phyloP scores from a whole-genome alignment of 2,329 filamentous ascomycete genomes.

The Cercospora canescens region DNA sequence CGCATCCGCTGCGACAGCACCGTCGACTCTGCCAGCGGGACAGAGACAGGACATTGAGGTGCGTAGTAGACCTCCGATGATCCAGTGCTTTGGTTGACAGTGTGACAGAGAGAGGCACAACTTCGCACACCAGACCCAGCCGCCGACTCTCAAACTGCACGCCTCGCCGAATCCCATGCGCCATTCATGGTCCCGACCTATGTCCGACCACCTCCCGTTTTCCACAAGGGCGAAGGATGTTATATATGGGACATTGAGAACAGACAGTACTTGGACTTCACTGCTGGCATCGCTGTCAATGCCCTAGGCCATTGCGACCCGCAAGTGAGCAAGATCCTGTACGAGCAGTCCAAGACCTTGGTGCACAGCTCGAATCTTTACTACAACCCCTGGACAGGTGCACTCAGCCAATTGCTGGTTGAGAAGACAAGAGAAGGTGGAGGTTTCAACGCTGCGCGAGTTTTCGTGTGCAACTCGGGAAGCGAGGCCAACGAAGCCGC shows the following conservation, averaged over 20 bases:
- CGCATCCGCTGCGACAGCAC: constrained; percentile 41
- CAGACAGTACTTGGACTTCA: constrained; percentile 88
- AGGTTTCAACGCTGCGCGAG: constrained; percentile 75
- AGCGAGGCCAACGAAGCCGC: constrained; percentile 97
- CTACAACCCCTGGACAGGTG: constrained; percentile 93
- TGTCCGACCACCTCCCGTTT: constrained; percentile 83
- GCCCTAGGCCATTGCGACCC: constrained; percentile 86
- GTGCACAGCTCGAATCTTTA: constrained; percentile 95
- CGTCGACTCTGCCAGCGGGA: constrained; percentile 44
- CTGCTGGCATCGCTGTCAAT: constrained; percentile 93
- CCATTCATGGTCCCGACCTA: constrained; percentile 97
- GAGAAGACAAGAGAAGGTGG: constrained; percentile 77
- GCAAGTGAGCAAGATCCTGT: constrained; percentile 71
- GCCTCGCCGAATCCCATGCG: constrained; percentile 71
- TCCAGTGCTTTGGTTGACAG: constrained; percentile 12
- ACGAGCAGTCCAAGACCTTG: constrained; percentile 67
- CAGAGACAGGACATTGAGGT: constrained; percentile 36
- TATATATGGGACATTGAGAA: constrained; percentile 91
- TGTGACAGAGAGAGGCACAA: constrained; percentile 46
- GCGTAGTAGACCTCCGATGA: background rate
- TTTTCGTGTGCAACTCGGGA: constrained; percentile 95
- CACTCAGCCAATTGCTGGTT: constrained; percentile 81
- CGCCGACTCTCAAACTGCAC: constrained; percentile 70
- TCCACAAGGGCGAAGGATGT: constrained; percentile 82
- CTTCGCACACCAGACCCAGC: constrained; percentile 72